phyloP scores from a whole-genome alignment of 345 rosid species.

The Raphanus raphanistrum region DNA sequence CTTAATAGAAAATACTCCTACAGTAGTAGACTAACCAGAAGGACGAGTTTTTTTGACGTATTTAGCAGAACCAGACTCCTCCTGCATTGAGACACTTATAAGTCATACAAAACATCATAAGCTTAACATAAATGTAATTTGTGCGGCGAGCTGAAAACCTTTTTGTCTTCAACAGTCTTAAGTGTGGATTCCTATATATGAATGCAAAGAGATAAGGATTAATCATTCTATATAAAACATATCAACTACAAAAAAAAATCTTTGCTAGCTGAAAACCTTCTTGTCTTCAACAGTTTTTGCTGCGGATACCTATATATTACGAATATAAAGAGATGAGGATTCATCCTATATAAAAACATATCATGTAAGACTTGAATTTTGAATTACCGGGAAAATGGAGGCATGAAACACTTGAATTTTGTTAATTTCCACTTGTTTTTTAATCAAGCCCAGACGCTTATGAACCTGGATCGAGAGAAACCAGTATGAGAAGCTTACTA shows the following conservation, averaged over 20 bases:
- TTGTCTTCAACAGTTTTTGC: background rate
- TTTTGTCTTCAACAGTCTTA: background rate
- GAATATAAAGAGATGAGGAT: background rate
- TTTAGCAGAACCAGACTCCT: constrained; percentile 33
- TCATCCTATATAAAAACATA: background rate
- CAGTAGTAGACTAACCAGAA: too few species aligned
- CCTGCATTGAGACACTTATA: constrained; percentile 42
- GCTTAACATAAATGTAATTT: background rate
- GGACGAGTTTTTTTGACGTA: too few species aligned
- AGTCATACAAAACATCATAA: background rate
- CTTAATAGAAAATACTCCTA: background rate
- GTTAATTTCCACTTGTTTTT: constrained; percentile 87
- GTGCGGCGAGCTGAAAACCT: background rate
- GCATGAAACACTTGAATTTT: constrained; percentile 58
- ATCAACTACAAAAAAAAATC: background rate
- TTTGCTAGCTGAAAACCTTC: background rate
- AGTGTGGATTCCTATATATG: background rate
- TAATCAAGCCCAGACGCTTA: constrained; percentile 76
- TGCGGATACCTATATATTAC: background rate
- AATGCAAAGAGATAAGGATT: constrained; percentile 4
- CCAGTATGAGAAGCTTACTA: constrained; percentile 12
- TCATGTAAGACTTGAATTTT: constrained; percentile 58
- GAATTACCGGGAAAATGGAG: constrained; percentile 4
- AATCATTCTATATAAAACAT: background rate
- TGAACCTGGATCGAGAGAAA: constrained; percentile 51